Evolutionary conservation across 371 early-diverging fungal species (phyloP).

Genomic region (Saksenaea vasiformis): DNA sequence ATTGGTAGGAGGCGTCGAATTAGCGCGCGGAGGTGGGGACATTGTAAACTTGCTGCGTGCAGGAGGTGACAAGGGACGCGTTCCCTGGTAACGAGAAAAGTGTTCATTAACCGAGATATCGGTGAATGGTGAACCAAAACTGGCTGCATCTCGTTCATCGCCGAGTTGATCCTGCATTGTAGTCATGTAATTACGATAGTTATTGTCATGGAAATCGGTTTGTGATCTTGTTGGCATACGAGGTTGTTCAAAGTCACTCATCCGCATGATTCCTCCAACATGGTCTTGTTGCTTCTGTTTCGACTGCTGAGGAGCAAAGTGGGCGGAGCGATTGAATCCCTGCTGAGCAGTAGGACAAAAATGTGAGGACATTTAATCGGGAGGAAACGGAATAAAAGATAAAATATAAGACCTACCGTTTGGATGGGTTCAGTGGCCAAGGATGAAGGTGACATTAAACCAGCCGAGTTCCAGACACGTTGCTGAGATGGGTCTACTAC

Average conservation of each 20-base stretch:
- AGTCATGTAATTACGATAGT: not conserved
- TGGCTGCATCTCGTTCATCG: not conserved
- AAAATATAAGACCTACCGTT: not conserved
- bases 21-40: constrained; percentile 43
- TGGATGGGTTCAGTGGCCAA: not conserved
- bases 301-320: not conserved
- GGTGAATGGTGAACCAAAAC: not conserved
- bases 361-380: not conserved
- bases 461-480: constrained; percentile 2
- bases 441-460: not conserved
- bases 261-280: constrained; percentile 3
- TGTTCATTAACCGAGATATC: not conserved
- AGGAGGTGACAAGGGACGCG: constrained; percentile 31
- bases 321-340: constrained; percentile 3
- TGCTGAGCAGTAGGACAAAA: not conserved
- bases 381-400: not conserved
- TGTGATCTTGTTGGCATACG: not conserved
- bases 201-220: not conserved
- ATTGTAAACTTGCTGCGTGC: constrained; percentile 30
- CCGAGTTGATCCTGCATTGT: not conserved
- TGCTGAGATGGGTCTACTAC: not conserved
- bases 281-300: not conserved
- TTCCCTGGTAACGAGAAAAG: not conserved
- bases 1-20: constrained; percentile 44
- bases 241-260: not conserved